These are phyloP conservation scores for Lentinula raphanica DNA, from an alignment of 768 basidiomycete species.

Conservation along the genomic window DNA sequence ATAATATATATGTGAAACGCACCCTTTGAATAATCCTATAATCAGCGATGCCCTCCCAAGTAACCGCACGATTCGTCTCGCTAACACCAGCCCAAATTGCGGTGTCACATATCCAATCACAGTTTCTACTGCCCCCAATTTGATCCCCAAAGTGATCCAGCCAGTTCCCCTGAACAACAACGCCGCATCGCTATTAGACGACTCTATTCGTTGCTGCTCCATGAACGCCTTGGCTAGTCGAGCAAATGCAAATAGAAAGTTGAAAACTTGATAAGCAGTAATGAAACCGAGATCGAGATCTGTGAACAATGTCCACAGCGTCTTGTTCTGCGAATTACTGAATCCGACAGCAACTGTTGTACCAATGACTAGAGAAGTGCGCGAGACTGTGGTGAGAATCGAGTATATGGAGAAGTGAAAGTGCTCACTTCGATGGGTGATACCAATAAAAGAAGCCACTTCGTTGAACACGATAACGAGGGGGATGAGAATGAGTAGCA, in stretches of 20 bases:
- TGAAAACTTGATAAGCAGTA: constrained; percentile 49
- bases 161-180: constrained; percentile 56
- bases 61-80: constrained; percentile 55
- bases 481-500: constrained; percentile 52
- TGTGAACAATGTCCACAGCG: constrained; percentile 54
- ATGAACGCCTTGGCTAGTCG: constrained; percentile 48
- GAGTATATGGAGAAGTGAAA: neutral
- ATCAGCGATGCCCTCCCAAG: constrained; percentile 49
- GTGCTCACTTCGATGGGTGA: constrained; percentile 46
- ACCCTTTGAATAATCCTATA: constrained; percentile 69
- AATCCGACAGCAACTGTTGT: constrained; percentile 37
- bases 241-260: constrained; percentile 55
- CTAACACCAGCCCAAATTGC: constrained; percentile 47
- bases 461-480: constrained; percentile 50
- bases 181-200: constrained; percentile 33
- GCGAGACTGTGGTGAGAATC: neutral
- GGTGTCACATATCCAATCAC: constrained; percentile 55
- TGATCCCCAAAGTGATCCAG: constrained; percentile 60
- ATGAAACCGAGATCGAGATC: constrained; percentile 56
- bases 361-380: neutral
- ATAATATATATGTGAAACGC: constrained; percentile 16
- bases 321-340: constrained; percentile 24
- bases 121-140: constrained; percentile 62
- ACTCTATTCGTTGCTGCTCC: constrained; percentile 49
- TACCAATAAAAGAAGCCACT: constrained; percentile 60